phyloP scores from a whole-genome alignment of 192 early-diverging fungal genomes.

The Rhizophagus sp. region DNA sequence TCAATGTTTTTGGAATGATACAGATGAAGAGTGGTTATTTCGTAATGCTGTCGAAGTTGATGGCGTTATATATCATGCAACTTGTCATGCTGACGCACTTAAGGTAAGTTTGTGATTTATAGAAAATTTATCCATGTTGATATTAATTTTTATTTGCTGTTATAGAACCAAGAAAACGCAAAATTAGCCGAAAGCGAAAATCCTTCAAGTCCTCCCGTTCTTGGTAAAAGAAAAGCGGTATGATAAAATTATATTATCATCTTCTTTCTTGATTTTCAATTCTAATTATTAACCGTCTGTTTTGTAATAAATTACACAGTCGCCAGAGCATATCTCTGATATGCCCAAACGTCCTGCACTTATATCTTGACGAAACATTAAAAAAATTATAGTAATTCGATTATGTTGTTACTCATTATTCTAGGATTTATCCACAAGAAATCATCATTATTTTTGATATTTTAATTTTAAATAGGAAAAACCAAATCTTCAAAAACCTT shows the following conservation, averaged over 20 bases:
- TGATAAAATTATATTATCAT: neutral
- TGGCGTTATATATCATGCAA: slow-evolving; percentile 60
- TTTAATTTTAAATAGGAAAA: neutral
- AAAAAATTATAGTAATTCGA: neutral
- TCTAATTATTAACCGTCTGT: neutral
- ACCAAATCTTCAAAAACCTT: neutral
- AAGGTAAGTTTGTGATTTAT: slow-evolving; percentile 29
- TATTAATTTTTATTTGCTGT: neutral
- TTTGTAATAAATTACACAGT: neutral
- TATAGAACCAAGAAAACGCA: neutral
- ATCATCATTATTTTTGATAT: too few species aligned
- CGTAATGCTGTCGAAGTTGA: slow-evolving; percentile 68
- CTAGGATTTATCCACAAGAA: neutral
- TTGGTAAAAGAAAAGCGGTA: slow-evolving; percentile 13
- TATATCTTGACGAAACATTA: slow-evolving; percentile 12
- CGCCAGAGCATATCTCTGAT: slow-evolving; percentile 10
- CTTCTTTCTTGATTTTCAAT: neutral
- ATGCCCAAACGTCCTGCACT: slow-evolving; percentile 13
- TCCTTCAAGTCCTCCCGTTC: neutral
- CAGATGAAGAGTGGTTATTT: slow-evolving; percentile 75
- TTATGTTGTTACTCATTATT: neutral
- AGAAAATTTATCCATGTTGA: slow-evolving; percentile 1
- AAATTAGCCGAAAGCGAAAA: neutral
- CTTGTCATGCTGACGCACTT: slow-evolving; percentile 55
- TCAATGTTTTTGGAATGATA: slow-evolving; percentile 70